These are phyloP conservation scores for Betula pendula DNA, from an alignment of 306 rosid genomes.

Conservation along the genomic window DNA sequence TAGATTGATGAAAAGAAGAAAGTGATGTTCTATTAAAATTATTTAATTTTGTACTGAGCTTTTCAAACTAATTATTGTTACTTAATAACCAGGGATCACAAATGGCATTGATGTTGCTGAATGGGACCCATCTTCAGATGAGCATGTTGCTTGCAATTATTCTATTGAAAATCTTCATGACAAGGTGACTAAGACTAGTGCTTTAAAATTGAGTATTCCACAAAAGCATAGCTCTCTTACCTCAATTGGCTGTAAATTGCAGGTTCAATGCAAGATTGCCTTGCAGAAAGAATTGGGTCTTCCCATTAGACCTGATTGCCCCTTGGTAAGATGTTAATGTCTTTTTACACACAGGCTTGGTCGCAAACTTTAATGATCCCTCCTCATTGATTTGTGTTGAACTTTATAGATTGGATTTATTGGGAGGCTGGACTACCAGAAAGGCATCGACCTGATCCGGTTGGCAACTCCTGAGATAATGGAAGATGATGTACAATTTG, in stretches of 20 bases:
- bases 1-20: constrained; percentile 13
- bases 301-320: constrained; percentile 69
- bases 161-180: constrained; percentile 70
- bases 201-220: constrained; percentile 1
- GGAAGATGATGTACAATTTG: constrained; percentile 83
- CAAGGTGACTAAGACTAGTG: constrained; percentile 50
- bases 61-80: constrained; percentile 19
- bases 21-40: constrained; percentile 2
- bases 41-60: constrained; percentile 16
- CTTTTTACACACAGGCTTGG: constrained; percentile 7
- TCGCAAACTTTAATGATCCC: constrained; percentile 7
- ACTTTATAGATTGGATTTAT: constrained; percentile 77
- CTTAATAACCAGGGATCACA: constrained; percentile 61
- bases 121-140: constrained; percentile 81
- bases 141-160: constrained; percentile 57
- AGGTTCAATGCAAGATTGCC: constrained; percentile 72
- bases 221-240: constrained; percentile 24
- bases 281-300: constrained; percentile 83
- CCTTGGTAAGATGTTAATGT: constrained; percentile 54
- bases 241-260: constrained; percentile 20
- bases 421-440: constrained; percentile 87
- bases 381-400: constrained; percentile 28
- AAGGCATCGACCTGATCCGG: constrained; percentile 79
- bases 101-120: constrained; percentile 79
- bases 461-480: constrained; percentile 61